Evolutionary conservation across 2,329 filamentous ascomycete genomes (phyloP), one percentile per base, ranked within the genome.

Genomic region (Colletotrichum eremochloae): DNA sequence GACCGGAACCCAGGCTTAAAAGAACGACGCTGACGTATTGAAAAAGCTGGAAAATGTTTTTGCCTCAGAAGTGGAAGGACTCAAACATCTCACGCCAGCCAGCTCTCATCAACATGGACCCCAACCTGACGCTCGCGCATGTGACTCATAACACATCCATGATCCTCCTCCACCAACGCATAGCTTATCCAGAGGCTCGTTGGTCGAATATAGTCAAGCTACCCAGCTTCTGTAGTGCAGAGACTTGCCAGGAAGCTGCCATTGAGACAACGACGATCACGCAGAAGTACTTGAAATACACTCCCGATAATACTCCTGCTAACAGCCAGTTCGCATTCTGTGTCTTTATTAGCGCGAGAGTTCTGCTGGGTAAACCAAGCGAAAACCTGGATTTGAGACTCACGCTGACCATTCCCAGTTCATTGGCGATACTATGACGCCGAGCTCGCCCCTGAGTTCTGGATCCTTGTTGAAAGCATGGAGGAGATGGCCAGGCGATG

Each of bases 81-180:
- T 77, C 78, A 2, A 78, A 79, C 3, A 77, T 80, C 1, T 78
- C 78, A 0, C 74, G 76, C 1, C 71, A 77, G 20, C 73, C 74
- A 2, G 75, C 75, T 0, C 74, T 78, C 0, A 76, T 75, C 24
- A 75, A 76, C 18, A 86, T 85, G 80, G 86, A 87, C 62, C 86
- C 86, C 0, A 87, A 87, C 57, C 76, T 87, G 24, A 86, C 86
- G 0, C 75, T 87, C 0, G 85, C 85, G 0, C 85, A 87, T 44
- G 79, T 85, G 12, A 87, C 84, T 0, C 86, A 87, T 58, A 87
- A 87, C 66, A 82, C 84, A 0, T 85, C 85, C 0, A 86, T 86
- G 78, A 86, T 87, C 33, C 77, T 87, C 0, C 76, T 87, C 0
- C 86, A 87, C 65, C 85, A 87, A 55, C 78, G 79, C 7, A 86